Evolutionary conservation across 371 early-diverging fungal species (phyloP), one percentile per base, ranked within the genome.

Genomic region (Apophysomyces sp.): DNA sequence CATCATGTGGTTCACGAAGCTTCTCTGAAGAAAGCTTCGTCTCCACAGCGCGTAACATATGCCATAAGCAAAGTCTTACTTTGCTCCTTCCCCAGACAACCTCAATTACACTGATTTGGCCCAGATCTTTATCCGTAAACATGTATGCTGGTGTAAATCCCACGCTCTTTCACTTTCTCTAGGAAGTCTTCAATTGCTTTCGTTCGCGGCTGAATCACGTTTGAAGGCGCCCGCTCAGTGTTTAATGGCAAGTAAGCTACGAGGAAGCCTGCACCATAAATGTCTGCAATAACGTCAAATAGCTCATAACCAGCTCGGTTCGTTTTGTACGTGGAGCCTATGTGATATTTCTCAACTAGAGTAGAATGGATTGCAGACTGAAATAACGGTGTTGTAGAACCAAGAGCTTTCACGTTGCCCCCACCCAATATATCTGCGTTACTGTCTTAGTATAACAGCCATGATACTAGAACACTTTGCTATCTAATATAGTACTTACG

Each of bases 271-370:
- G 24, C 56, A 7, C 56, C 56, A 56, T 56, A 36, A 1, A 56
- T 27, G 7, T 32, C 26, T 26, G 56, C 56, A 11, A 56, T 13
- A 11, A 56, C 16, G 13, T 37, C 56, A 56, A 34, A 56, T 6
- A 56, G 31, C 16, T 56, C 56, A n/a, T 12, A 56, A 5, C 16
- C 36, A 4, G 24, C 8, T 3, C 36, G 39, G 16, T 56, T 56
- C 5, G 56, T 56, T 39, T 56, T 34, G 36, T 34, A 56, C 2
- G 56, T 56, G 1, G 56, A 56, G 16, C 36, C 56, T 36, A 56
- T 31, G 36, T 30, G 36, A 34, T 34, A 55, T 13, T 55, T 36
- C 7, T 34, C 37, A 37, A 37, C 11, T 3, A 3, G 2, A n/a
- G 37, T 13, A 37, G 5, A 37, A 9, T 11, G 11, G 37, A 11